Percentiles rank a stretch among this genome's conserved stretches.
phyloP scores from a whole-genome alignment of 192 early-diverging fungal species.

The Podila minutissima region DNA sequence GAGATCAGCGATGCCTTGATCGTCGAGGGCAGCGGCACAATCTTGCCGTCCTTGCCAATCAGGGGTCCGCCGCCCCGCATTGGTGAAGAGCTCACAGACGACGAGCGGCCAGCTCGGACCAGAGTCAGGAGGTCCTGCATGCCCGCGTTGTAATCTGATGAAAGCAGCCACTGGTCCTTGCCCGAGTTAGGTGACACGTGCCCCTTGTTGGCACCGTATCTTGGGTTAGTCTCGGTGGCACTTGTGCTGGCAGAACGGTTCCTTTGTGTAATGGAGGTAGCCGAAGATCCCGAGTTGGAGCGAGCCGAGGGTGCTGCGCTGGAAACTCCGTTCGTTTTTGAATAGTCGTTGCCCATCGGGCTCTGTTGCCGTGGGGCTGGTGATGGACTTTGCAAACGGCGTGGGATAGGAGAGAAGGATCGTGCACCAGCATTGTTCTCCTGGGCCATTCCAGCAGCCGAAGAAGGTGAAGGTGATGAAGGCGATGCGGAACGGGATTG shows the following conservation, averaged over 20 bases:
- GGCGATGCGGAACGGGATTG: background rate
- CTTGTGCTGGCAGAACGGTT: conserved; percentile 30
- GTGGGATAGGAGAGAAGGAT: conserved; percentile 39
- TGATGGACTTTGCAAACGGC: conserved; percentile 38
- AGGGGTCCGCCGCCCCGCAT: conserved; percentile 16
- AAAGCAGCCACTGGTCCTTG: conserved; percentile 40
- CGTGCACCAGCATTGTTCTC: background rate
- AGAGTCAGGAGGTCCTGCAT: conserved; percentile 46
- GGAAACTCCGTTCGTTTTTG: background rate
- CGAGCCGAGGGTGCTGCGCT: background rate
- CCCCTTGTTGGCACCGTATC: background rate
- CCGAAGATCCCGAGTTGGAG: conserved; percentile 20
- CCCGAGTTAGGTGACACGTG: background rate
- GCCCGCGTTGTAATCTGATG: conserved; percentile 43
- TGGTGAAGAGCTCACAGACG: conserved; percentile 32
- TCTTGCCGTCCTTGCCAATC: conserved; percentile 44
- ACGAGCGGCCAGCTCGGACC: conserved; percentile 37
- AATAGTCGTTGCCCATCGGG: background rate
- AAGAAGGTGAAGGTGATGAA: background rate
- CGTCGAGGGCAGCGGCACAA: conserved; percentile 33
- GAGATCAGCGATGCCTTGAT: conserved; percentile 36
- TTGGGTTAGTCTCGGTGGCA: background rate
- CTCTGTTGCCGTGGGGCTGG: conserved; percentile 2
- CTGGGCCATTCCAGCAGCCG: background rate
- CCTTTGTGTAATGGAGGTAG: conserved; percentile 1